Evolutionary conservation across 2,329 filamentous ascomycete genomes (phyloP).

Genomic region (Penicillium aurantiogriseum): DNA sequence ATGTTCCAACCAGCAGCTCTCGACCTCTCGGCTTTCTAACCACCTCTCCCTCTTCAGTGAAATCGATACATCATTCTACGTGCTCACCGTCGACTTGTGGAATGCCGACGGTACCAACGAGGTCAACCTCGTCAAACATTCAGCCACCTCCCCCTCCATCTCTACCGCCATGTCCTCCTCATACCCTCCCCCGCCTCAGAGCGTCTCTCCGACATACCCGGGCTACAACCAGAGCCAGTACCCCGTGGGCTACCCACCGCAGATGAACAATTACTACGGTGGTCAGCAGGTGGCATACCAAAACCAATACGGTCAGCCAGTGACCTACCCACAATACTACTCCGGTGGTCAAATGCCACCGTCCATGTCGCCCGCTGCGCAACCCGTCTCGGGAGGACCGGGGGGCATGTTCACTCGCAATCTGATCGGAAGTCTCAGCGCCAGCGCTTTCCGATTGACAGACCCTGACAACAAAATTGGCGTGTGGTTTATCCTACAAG

Average conservation of each 20-base stretch:
- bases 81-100: conserved; percentile 69
- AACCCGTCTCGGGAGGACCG: conserved; percentile 47
- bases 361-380: conserved; percentile 38
- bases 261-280: conserved; percentile 39
- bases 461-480: conserved; percentile 79
- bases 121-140: conserved; percentile 68
- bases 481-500: conserved; percentile 96
- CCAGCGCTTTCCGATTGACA: conserved; percentile 79
- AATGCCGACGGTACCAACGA: conserved; percentile 59
- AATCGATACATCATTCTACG: conserved; percentile 66
- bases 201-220: conserved; percentile 36
- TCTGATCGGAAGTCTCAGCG: conserved; percentile 85
- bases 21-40: background rate
- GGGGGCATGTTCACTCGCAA: conserved; percentile 92
- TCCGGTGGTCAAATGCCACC: conserved; percentile 34
- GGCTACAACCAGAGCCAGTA: conserved; percentile 42
- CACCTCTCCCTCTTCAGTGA: conserved; percentile 52
- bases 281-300: conserved; percentile 36
- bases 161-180: conserved; percentile 76
- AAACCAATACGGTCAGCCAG: conserved; percentile 35
- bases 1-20: conserved; percentile 35
- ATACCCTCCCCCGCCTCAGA: conserved; percentile 57
- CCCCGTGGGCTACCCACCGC: conserved; percentile 37
- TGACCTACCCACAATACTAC: conserved; percentile 34
- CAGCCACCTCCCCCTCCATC: conserved; percentile 69